Evolutionary conservation across 805 yeast species (phyloP).

Genomic region (Tetrapisispora phaffii): DNA sequence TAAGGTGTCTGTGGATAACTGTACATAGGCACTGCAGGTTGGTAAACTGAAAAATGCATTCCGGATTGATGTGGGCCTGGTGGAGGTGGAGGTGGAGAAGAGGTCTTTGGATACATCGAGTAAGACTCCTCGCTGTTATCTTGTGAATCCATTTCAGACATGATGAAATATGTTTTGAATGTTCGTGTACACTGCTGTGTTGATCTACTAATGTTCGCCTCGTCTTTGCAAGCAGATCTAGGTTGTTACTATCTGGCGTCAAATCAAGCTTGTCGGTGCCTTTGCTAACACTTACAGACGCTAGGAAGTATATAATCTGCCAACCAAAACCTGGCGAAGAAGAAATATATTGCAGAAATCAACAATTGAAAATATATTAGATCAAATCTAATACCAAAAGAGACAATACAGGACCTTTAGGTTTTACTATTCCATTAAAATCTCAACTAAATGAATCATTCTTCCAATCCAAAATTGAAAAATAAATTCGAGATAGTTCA

Average conservation of each 20-base stretch:
- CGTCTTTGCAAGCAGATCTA: too few species aligned
- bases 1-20: slow-evolving; percentile 23
- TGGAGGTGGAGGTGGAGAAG: slow-evolving; percentile 25
- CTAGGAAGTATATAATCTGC: too few species aligned
- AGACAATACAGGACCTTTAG: too few species aligned
- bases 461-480: neutral
- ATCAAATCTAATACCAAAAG: too few species aligned
- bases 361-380: too few species aligned
- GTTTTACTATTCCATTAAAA: neutral
- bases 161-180: neutral
- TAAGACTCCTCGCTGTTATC: slow-evolving; percentile 25
- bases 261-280: too few species aligned
- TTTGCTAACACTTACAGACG: too few species aligned
- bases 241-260: too few species aligned
- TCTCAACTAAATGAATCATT: neutral
- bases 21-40: slow-evolving; percentile 24
- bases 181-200: too few species aligned
- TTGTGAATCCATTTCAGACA: slow-evolving; percentile 3
- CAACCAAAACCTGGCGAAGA: too few species aligned
- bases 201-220: too few species aligned
- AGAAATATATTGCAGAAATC: too few species aligned
- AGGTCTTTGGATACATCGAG: slow-evolving; percentile 28
- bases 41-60: slow-evolving; percentile 24
- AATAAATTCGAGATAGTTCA: neutral
- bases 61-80: slow-evolving; percentile 15